phyloP scores from a whole-genome alignment of 768 basidiomycete species.

The Naganishia kalamii region DNA sequence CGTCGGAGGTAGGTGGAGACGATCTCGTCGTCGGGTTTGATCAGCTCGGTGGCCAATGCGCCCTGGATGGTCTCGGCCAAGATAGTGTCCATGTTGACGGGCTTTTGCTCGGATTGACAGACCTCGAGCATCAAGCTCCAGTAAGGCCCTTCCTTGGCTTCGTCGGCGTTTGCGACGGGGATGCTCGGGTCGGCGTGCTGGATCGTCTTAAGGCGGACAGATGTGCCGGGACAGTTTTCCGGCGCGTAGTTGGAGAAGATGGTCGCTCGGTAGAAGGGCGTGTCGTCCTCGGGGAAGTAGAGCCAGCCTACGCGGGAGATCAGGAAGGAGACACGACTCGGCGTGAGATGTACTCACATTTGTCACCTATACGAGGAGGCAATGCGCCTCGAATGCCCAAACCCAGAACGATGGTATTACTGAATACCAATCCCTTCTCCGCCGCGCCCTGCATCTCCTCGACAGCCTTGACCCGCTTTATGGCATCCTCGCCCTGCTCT shows the following conservation, averaged over 20 bases:
- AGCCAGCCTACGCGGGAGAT: conserved; percentile 32
- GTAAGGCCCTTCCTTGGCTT: conserved; percentile 39
- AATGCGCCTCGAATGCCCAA: conserved; percentile 46
- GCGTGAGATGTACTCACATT: conserved; percentile 33
- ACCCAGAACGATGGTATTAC: conserved; percentile 47
- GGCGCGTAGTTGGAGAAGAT: conserved; percentile 50
- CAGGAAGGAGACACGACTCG: neutral
- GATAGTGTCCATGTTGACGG: conserved; percentile 44
- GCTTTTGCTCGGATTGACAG: conserved; percentile 46
- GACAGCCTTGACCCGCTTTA: conserved; percentile 19
- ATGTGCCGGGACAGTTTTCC: conserved; percentile 41
- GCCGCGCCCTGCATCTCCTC: conserved; percentile 25
- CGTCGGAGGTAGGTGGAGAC: conserved; percentile 46
- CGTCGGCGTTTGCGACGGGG: conserved; percentile 29
- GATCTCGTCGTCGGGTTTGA: conserved; percentile 46
- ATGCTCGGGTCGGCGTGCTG: conserved; percentile 44
- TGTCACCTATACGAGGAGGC: conserved; percentile 47
- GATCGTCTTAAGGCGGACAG: conserved; percentile 39
- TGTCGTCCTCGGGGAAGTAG: conserved; percentile 46
- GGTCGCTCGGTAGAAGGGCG: conserved; percentile 49
- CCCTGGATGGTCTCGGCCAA: conserved; percentile 47
- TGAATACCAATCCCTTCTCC: conserved; percentile 42
- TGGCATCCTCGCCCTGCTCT: conserved; percentile 26
- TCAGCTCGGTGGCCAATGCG: conserved; percentile 42
- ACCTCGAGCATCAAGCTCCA: conserved; percentile 50